Evolutionary conservation across 345 rosid genomes (phyloP).

Genomic region (Mangifera indica): DNA sequence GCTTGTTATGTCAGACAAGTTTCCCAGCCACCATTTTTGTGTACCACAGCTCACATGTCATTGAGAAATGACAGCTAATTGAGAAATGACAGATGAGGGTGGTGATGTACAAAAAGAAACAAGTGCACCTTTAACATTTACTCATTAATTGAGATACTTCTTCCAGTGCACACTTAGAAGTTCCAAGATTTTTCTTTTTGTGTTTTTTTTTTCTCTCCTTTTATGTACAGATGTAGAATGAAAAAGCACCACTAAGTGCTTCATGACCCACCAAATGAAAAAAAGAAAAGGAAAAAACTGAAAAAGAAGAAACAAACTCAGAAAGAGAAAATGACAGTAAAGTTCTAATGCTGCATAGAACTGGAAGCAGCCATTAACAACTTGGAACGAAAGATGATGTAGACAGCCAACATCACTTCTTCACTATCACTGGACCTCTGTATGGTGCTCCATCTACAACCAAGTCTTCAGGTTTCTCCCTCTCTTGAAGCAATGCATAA

Average conservation of each 20-base stretch:
- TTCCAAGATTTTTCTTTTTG: not conserved
- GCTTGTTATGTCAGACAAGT: not conserved
- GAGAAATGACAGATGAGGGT: not conserved
- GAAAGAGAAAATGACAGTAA: not conserved
- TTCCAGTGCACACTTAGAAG: slow-evolving; percentile 12
- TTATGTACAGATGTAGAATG: slow-evolving; percentile 44
- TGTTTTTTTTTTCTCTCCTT: slow-evolving; percentile 12
- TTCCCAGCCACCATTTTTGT: too few relatives aligned
- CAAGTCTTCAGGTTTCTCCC: slow-evolving; percentile 55
- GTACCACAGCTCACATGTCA: not conserved
- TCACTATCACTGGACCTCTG: slow-evolving; percentile 51
- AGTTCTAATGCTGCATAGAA: slow-evolving; percentile 17
- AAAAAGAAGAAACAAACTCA: not conserved
- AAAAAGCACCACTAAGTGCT: not conserved
- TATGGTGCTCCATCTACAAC: slow-evolving; percentile 47
- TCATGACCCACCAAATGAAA: slow-evolving; percentile 12
- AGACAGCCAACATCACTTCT: slow-evolving; percentile 28
- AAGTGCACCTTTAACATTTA: slow-evolving; percentile 15
- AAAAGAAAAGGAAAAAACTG: not conserved
- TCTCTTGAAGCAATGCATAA: slow-evolving; percentile 76
- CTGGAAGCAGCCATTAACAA: not conserved
- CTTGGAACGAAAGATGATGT: slow-evolving; percentile 2
- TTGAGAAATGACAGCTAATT: too few relatives aligned
- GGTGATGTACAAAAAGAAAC: not conserved
- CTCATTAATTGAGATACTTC: slow-evolving; percentile 11